Evolutionary conservation across 495 filamentous ascomycete genomes (phyloP), one percentile per base, ranked within the genome.

Genomic region (Aspergillus sclerotiicarbonarius): DNA sequence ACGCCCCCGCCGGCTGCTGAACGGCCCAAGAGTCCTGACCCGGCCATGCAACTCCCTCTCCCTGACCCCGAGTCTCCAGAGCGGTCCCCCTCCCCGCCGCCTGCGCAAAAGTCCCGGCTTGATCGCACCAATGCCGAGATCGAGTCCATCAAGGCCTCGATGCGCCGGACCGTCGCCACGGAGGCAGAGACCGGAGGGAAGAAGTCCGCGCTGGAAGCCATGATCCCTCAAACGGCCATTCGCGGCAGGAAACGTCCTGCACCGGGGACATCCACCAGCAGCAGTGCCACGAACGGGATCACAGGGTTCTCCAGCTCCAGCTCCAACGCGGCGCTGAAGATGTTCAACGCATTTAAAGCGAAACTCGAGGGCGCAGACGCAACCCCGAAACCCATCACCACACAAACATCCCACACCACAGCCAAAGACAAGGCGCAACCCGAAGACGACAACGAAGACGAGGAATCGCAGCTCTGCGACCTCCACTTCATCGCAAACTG

Each of bases 401-500:
- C 53, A n/a, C n/a, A n/a, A n/a, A n/a, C n/a, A n/a, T n/a, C n/a
- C n/a, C n/a, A n/a, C 19, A 52, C 54, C 39, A 25, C 48, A 12
- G 25, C 43, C 30, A 13, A 67, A 67, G 18, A 63, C 60, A 8
- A 62, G 70, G n/a, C 66, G 41, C 55, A 64, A 37, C 68, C 62
- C 35, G 58, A 64, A 16, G 57, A 65, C 43, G 73, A 67, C 13
- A 70, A 68, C n/a, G 81, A 84, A 44, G 87, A 90, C 46, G 85
- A 84, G 58, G 89, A 93, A 69, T 80, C 81, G 0, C 78, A 80
- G 41, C 76, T 95, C 15, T 96, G 92, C 66, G 91, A 96, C 67
- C 78, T 96, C 5, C 92, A 96, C 64, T 96, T 96, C 75, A 92
- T 98, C 62, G 87, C 87, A 8, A 87, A 92, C 61, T 99, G 94